phyloP scores from a whole-genome alignment of 352 stramenopile genomes.

The Phytopythium delawarense region DNA sequence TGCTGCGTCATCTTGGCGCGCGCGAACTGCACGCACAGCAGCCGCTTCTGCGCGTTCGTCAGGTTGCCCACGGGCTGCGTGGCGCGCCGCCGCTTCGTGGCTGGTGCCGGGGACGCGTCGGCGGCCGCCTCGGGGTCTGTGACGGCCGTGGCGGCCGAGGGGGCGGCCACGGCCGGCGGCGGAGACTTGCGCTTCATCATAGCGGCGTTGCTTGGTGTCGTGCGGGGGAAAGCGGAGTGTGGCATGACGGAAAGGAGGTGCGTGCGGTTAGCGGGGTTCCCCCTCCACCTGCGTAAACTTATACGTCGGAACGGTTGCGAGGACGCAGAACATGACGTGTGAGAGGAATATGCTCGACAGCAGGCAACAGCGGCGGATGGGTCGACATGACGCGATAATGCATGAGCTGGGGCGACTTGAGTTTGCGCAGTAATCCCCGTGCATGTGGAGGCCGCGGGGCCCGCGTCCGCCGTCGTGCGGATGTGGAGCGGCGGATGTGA shows the following conservation, averaged over 20 bases:
- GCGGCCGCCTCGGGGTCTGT: neutral
- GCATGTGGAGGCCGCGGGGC: no score
- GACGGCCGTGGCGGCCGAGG: neutral
- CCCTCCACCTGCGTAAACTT: no score
- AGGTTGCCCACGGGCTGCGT: slow-evolving; percentile 56
- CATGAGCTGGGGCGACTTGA: no score
- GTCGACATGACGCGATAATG: no score
- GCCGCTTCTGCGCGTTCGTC: slow-evolving; percentile 55
- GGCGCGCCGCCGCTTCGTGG: slow-evolving; percentile 31
- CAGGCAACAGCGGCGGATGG: no score
- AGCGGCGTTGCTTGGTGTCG: neutral
- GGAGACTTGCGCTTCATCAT: slow-evolving; percentile 4
- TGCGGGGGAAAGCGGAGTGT: neutral
- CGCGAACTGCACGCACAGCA: slow-evolving; percentile 54
- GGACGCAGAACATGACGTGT: no score
- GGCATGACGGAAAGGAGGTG: neutral
- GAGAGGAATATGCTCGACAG: no score
- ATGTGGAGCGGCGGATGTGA: no score
- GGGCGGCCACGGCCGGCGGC: neutral
- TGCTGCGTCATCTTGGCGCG: slow-evolving; percentile 60
- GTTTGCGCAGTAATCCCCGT: no score
- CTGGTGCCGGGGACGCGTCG: neutral
- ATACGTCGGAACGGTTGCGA: no score
- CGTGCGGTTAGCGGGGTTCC: neutral
- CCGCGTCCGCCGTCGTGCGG: no score